These are phyloP conservation scores for Gracilariopsis chorda DNA, from an alignment of 23 red algal genomes.

Conservation along the genomic window DNA sequence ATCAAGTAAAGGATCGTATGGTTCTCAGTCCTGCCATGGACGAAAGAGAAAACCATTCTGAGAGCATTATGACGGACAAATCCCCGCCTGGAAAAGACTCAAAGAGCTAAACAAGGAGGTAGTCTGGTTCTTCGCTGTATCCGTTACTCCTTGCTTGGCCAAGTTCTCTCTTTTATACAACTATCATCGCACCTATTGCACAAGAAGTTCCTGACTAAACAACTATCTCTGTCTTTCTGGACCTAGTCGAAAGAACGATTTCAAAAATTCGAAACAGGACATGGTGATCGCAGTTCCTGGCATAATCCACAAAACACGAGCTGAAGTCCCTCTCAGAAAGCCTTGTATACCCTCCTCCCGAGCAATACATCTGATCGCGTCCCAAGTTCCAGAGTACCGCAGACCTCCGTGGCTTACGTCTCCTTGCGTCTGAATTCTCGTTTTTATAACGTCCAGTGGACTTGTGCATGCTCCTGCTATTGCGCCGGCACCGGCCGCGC, in stretches of 20 bases:
- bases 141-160: too few relatives aligned
- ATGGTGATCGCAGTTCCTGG: slow-evolving; percentile 96
- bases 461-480: slow-evolving; percentile 81
- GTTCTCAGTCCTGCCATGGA: neutral
- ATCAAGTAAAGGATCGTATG: neutral
- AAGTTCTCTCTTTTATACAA: too few relatives aligned
- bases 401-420: slow-evolving; percentile 5
- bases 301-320: slow-evolving; percentile 92
- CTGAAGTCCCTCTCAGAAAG: slow-evolving; percentile 80
- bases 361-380: slow-evolving; percentile 57
- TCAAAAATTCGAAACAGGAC: slow-evolving; percentile 89
- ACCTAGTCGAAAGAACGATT: slow-evolving; percentile 24
- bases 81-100: neutral
- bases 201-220: too few relatives aligned
- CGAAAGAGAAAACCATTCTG: neutral
- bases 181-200: too few relatives aligned
- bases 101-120: neutral
- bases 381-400: slow-evolving; percentile 30
- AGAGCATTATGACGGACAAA: neutral
- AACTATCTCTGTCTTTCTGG: neutral
- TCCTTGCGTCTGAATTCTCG: slow-evolving; percentile 91
- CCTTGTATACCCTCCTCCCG: slow-evolving; percentile 63
- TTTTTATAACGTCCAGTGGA: slow-evolving; percentile 96
- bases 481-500: slow-evolving; percentile 79
- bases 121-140: too few relatives aligned